Evolutionary conservation across 306 rosid species (phyloP), one percentile per base, ranked within the genome.

Genomic region (Trifolium repens): DNA sequence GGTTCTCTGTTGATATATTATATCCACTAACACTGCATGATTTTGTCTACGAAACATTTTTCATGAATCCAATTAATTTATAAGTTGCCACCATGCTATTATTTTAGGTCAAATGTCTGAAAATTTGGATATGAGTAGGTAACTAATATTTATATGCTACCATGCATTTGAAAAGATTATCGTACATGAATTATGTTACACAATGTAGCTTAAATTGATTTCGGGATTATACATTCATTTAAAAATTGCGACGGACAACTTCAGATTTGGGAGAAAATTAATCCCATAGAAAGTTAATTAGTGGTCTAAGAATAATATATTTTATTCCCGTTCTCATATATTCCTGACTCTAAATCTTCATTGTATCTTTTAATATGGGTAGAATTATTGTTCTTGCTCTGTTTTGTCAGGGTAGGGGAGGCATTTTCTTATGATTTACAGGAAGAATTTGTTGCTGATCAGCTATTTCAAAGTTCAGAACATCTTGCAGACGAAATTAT

Each of bases 371-470:
- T 72, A 46, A 53, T 78, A 57, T 40, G 49, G 26, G 39, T 67
- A 39, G 60, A 24, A 34, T 81, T 69, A 47, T 37, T 77, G 10
- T 55, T 81, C 60, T 67, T n/a, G 39, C 77, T 83, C 49, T 74
- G 54, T 77, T 67, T 83, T 83, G 78, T 75, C 78, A 94, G 98
- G 91, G 88, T 81, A 72, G 93, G 85, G 62, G 88, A 86, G 62
- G 88, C 84, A 70, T 74, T 72, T 69, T 86, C 85, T 69, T 89
- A 89, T 74, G 87, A 88, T 63, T 87, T 94, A 85, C 96, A 94
- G 65, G 98, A 94, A 85, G 96, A 94, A 61, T 89, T 90, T 85
- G 88, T 94, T 62, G 97, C 97, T 66, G 97, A 91, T 76, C 98
- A 91, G 72, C 85, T 94, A 77, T 91, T 94, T 90, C 98, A 89